phyloP scores from a whole-genome alignment of 2,329 filamentous ascomycete species.

The Fusarium chuoi region DNA sequence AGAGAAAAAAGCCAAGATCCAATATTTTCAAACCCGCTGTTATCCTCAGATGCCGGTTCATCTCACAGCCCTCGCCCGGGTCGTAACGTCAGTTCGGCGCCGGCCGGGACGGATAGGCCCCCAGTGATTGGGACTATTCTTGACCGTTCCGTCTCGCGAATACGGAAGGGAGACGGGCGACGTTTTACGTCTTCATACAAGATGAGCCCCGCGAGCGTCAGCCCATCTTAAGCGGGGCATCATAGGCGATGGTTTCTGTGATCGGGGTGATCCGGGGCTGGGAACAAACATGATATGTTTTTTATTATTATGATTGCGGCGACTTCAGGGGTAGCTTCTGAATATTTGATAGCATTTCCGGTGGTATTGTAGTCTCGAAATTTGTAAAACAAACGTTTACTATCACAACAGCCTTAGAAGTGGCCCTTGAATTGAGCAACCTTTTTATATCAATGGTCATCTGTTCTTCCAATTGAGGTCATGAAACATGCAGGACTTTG shows the following conservation, averaged over 20 bases:
- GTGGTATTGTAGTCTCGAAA: constrained; percentile 3
- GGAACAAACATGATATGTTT: constrained; percentile 23
- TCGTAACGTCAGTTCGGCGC: constrained; percentile 12
- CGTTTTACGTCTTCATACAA: background rate
- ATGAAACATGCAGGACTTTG: background rate
- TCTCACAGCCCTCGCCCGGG: constrained; percentile 16
- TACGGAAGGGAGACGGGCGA: constrained; percentile 35
- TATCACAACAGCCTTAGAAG: too few relatives aligned
- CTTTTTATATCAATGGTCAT: background rate
- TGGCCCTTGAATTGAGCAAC: background rate
- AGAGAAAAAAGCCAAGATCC: background rate
- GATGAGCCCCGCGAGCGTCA: constrained; percentile 33
- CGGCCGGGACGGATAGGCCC: constrained; percentile 20
- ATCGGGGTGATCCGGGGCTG: constrained; percentile 42
- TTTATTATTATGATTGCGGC: constrained; percentile 1
- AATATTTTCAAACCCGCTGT: background rate
- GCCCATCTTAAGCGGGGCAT: constrained; percentile 42
- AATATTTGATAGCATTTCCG: background rate
- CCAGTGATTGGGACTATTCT: background rate
- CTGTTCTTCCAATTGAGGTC: background rate
- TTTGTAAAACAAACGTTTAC: background rate
- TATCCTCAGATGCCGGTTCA: background rate
- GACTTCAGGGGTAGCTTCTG: constrained; percentile 4
- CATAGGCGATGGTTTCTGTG: constrained; percentile 25
- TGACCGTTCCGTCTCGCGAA: constrained; percentile 31